phyloP scores from a whole-genome alignment of 2,329 filamentous ascomycete species.

The Neofusicoccum parvum region DNA sequence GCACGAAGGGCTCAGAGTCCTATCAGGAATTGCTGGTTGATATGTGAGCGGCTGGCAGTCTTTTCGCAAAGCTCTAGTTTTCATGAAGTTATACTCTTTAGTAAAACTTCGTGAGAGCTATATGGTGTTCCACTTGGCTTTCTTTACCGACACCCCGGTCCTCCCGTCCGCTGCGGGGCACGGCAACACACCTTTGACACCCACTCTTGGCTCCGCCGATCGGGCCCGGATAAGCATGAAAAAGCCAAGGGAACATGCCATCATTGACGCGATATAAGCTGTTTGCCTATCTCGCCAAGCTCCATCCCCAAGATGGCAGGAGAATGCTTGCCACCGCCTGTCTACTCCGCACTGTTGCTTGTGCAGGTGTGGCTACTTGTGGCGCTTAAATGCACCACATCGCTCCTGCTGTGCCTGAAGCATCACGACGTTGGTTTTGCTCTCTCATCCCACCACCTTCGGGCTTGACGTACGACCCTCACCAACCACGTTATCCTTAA shows the following conservation, averaged over 20 bases:
- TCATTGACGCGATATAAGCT: background rate
- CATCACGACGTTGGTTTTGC: background rate
- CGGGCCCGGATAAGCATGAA: background rate
- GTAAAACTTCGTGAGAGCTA: too few species aligned
- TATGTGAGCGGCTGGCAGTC: too few species aligned
- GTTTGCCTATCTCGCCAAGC: background rate
- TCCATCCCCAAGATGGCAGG: background rate
- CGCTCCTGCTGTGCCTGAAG: too few species aligned
- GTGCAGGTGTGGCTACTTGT: background rate
- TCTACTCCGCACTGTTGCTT: background rate
- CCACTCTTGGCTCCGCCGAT: conserved; percentile 5
- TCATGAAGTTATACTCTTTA: too few species aligned
- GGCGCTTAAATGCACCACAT: background rate
- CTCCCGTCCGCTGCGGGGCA: background rate
- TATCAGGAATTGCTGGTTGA: too few species aligned
- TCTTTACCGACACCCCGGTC: background rate
- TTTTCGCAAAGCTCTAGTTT: too few species aligned
- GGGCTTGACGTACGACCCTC: too few species aligned
- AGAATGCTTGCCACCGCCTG: background rate
- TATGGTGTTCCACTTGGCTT: too few species aligned
- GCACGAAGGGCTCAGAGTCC: too few species aligned
- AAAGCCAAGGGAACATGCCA: background rate
- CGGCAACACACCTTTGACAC: background rate
- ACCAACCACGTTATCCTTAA: background rate
- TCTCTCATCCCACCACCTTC: background rate